Evolutionary conservation across 192 early-diverging fungal species (phyloP), one percentile per base, ranked within the genome.

Genomic region (Coemansia sp.): DNA sequence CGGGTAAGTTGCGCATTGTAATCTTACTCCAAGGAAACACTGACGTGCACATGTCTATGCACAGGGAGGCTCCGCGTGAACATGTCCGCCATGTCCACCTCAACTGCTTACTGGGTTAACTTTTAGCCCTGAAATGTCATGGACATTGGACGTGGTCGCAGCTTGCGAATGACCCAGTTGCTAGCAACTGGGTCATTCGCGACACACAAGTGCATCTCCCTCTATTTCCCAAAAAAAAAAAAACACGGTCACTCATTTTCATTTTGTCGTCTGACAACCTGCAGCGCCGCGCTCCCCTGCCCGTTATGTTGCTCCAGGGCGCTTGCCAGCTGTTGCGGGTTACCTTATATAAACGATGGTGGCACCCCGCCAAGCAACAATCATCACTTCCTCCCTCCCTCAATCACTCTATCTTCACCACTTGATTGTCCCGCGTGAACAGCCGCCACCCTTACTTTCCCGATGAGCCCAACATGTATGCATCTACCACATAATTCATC

Each of bases 401-500:
- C 55, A 32, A 32, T 4, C 29, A 58, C 55, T 58, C 55, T 31
- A 32, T 29, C 29, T 31, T 31, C 17, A 31, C 34, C 15, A 58
- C 12, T 32, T 31, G 29, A 32, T 58, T 58, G 55, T 58, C 55
- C 29, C 50, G 50, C 20, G 24, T 0, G 10, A 51, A 24, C 55
- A 34, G 53, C 22, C 9, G 17, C 55, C 51, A 24, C 51, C 24
- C 5, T 12, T 12, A 19, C 32, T 53, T 65, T 66, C 20, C 5
- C 19, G 31, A 39, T 17, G 20, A n/a, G 29, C 29, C 22, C 17
- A 45, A 34, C 63, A 15, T 38, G 64, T 31, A 65, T 65, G n/a
- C 46, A 48, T 65, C 45, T n/a, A n/a, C 55, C 46, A 9, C 46
- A 48, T 48, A 58, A 58, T 17, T 22, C 13, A 22, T 12, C 55